phyloP scores from a whole-genome alignment of 768 basidiomycete genomes.

The Tricholomella constricta region DNA sequence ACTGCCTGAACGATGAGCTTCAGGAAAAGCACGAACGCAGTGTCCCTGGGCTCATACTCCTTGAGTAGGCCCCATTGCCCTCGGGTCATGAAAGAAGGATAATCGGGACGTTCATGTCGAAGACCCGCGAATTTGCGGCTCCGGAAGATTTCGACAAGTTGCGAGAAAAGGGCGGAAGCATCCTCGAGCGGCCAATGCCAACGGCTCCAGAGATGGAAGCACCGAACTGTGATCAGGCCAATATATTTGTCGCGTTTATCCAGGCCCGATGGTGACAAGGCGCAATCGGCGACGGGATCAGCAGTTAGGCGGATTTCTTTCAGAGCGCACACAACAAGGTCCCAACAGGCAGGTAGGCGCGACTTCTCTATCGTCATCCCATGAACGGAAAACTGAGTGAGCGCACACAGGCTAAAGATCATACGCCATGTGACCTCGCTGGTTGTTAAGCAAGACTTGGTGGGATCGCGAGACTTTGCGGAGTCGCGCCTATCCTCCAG shows the following conservation, averaged over 20 bases:
- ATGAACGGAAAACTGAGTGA: constrained; percentile 75
- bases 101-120: constrained; percentile 58
- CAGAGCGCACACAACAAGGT: constrained; percentile 57
- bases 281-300: constrained; percentile 44
- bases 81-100: constrained; percentile 68
- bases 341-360: constrained; percentile 64
- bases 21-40: constrained; percentile 77
- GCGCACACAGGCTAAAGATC: constrained; percentile 66
- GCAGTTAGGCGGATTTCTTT: constrained; percentile 58
- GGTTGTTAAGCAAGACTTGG: no score
- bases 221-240: constrained; percentile 66
- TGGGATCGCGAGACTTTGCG: constrained; percentile 32
- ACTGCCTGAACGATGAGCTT: constrained; percentile 76
- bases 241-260: constrained; percentile 72
- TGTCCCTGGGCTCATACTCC: constrained; percentile 55
- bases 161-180: constrained; percentile 58
- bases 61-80: constrained; percentile 56
- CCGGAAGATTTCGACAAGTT: constrained; percentile 72
- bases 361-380: constrained; percentile 37
- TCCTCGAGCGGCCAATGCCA: constrained; percentile 78
- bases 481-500: constrained; percentile 25
- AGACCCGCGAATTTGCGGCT: constrained; percentile 78
- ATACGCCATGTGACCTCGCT: constrained; percentile 76
- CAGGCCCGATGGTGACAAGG: constrained; percentile 37
- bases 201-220: constrained; percentile 67